A percentile compares a stretch with the other conserved stretches of the same genome.
Evolutionary conservation across 2,329 filamentous ascomycete species (phyloP).

Genomic region (Sclerotinia sclerotiorum): DNA sequence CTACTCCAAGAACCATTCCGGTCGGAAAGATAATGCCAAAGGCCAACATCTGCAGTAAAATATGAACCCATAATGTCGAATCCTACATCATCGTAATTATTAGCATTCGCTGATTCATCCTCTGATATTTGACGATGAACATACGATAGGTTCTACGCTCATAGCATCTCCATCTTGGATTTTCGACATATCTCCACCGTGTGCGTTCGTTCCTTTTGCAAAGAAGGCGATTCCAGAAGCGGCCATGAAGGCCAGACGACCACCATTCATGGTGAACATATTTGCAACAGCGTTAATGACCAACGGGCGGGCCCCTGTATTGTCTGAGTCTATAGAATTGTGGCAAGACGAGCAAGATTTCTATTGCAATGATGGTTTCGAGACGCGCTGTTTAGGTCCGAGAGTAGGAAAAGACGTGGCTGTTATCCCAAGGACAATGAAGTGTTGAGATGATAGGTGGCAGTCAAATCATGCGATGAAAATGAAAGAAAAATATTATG

Average conservation of each 20-base stretch:
- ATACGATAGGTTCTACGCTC: conserved; percentile 71
- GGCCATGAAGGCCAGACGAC: conserved; percentile 16
- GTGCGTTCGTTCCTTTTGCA: conserved; percentile 31
- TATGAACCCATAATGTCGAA: conserved; percentile 87
- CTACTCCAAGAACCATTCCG: conserved; percentile 91
- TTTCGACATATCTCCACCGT: conserved; percentile 50
- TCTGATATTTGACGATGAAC: conserved; percentile 36
- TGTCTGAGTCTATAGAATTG: conserved; percentile 1
- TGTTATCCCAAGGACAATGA: conserved; percentile 17
- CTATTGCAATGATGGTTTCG: conserved; percentile 15
- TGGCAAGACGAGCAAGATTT: conserved; percentile 12
- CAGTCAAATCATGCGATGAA: conserved; percentile 9
- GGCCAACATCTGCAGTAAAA: conserved; percentile 79
- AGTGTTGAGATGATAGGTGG: conserved; percentile 9
- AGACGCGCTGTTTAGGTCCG: conserved; percentile 12
- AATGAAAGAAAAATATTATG: conserved; percentile 5
- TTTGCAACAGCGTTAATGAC: conserved; percentile 1
- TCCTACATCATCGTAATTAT: conserved; percentile 53
- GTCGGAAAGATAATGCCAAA: conserved; percentile 92
- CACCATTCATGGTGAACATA: conserved; percentile 7
- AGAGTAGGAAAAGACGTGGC: conserved; percentile 1
- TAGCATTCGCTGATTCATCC: conserved; percentile 35
- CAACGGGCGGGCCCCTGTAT: conserved; percentile 3
- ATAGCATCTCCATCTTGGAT: conserved; percentile 69
- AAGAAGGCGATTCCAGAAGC: conserved; percentile 25